A percentile compares a stretch with the other conserved stretches of the same genome.
Evolutionary conservation across 805 yeast species (phyloP).

Genomic region (Metschnikowia arizonensis): DNA sequence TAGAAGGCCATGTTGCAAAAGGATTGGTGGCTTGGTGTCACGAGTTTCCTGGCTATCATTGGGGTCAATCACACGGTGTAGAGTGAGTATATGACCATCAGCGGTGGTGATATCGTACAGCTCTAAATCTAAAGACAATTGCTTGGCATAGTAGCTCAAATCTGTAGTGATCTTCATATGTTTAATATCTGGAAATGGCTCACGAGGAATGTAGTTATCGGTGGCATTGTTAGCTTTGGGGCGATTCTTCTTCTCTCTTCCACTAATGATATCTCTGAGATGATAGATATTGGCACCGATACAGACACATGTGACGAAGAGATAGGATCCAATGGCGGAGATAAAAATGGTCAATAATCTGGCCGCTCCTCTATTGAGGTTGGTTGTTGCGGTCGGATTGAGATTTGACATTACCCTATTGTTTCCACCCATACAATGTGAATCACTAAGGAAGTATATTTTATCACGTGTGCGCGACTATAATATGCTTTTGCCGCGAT

Average conservation of each 20-base stretch:
- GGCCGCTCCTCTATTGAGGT: slow-evolving; percentile 21
- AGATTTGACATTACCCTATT: slow-evolving; percentile 8
- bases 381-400: slow-evolving; percentile 8
- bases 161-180: slow-evolving; percentile 37
- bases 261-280: slow-evolving; percentile 24
- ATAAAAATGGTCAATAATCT: slow-evolving; percentile 20
- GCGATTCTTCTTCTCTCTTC: slow-evolving; percentile 27
- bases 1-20: slow-evolving; percentile 80
- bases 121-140: slow-evolving; percentile 56
- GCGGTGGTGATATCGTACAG: slow-evolving; percentile 61
- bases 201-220: slow-evolving; percentile 28
- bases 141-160: slow-evolving; percentile 62
- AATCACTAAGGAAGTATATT: neutral
- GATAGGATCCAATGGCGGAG: slow-evolving; percentile 28
- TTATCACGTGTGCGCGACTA: neutral
- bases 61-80: slow-evolving; percentile 61
- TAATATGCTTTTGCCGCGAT: neutral
- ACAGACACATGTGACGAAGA: slow-evolving; percentile 25
- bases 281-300: slow-evolving; percentile 31
- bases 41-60: slow-evolving; percentile 28
- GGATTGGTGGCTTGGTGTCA: slow-evolving; percentile 51
- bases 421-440: neutral
- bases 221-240: slow-evolving; percentile 21
- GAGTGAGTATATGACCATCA: slow-evolving; percentile 73
- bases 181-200: slow-evolving; percentile 34